phyloP scores from a whole-genome alignment of 305 asterid genomes.

The Fraxinus xanthoxyloides region DNA sequence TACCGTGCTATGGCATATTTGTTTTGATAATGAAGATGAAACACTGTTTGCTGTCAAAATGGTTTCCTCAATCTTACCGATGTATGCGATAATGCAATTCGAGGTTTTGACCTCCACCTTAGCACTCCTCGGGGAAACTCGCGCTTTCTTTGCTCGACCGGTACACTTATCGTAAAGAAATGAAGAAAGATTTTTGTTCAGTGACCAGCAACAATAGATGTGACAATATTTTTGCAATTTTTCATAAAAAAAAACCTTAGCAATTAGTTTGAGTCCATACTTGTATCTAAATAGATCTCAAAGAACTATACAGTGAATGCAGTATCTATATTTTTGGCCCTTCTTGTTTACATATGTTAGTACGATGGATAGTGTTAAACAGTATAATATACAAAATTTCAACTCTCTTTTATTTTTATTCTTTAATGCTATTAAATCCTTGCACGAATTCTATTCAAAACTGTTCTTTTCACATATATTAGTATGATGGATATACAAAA shows the following conservation, averaged over 20 bases:
- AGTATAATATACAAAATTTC: not conserved
- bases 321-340: not conserved
- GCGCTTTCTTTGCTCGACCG: not conserved
- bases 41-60: slow-evolving; percentile 63
- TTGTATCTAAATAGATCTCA: slow-evolving; percentile 29
- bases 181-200: not conserved
- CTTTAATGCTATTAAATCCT: not conserved
- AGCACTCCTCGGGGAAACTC: not conserved
- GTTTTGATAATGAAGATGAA: slow-evolving; percentile 70
- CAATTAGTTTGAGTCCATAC: slow-evolving; percentile 25
- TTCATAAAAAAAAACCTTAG: not conserved
- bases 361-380: not conserved
- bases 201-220: slow-evolving; percentile 6
- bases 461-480: not conserved
- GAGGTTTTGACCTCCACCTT: slow-evolving; percentile 21
- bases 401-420: too few relatives aligned
- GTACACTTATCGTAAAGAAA: not conserved
- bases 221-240: slow-evolving; percentile 2
- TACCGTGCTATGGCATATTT: slow-evolving; percentile 87
- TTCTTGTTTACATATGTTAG: not conserved
- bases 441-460: not conserved
- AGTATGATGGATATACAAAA: not conserved
- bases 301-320: slow-evolving; percentile 10
- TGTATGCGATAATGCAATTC: slow-evolving; percentile 18
- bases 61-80: slow-evolving; percentile 82